These are phyloP conservation scores for Mucor indicus DNA, from an alignment of 371 early-diverging fungal genomes.

Conservation along the genomic window DNA sequence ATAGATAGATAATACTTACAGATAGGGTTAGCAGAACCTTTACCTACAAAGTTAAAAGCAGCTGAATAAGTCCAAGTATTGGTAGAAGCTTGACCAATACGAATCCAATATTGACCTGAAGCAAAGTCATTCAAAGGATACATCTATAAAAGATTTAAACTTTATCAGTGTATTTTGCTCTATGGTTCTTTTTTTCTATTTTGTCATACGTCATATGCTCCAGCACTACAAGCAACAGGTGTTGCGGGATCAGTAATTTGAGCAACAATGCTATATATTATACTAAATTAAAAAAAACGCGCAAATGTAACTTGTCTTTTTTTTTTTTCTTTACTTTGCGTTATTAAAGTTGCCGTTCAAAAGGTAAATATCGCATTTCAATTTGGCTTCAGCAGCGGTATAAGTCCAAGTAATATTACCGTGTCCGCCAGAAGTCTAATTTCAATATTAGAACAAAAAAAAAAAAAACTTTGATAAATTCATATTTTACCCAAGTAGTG, in stretches of 20 bases:
- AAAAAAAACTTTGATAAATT: no score
- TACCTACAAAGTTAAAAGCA: conserved; percentile 39
- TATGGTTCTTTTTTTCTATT: no score
- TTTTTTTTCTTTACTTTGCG: conserved; percentile 37
- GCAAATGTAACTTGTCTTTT: neutral
- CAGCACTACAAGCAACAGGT: conserved; percentile 23
- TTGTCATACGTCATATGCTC: conserved; percentile 25
- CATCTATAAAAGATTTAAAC: conserved; percentile 22
- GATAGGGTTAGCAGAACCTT: conserved; percentile 32
- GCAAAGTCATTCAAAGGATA: conserved; percentile 46
- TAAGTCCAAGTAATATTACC: conserved; percentile 44
- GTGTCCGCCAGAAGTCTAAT: conserved; percentile 36
- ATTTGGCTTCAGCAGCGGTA: conserved; percentile 23
- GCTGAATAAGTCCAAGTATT: conserved; percentile 41
- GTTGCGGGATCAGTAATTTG: conserved; percentile 22
- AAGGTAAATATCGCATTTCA: conserved; percentile 43
- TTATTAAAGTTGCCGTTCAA: conserved; percentile 39
- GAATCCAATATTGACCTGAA: conserved; percentile 42
- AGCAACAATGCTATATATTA: conserved; percentile 29
- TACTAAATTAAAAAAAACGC: no score
- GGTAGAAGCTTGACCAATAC: conserved; percentile 40
- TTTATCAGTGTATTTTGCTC: neutral
- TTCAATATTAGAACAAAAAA: neutral
- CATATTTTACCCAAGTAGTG: conserved; percentile 43
- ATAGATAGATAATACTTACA: no score